Percentiles rank a stretch among this genome's conserved stretches.
These are phyloP conservation scores for Infundibulicybe gibba DNA, from an alignment of 768 basidiomycete species.

Conservation along the genomic window DNA sequence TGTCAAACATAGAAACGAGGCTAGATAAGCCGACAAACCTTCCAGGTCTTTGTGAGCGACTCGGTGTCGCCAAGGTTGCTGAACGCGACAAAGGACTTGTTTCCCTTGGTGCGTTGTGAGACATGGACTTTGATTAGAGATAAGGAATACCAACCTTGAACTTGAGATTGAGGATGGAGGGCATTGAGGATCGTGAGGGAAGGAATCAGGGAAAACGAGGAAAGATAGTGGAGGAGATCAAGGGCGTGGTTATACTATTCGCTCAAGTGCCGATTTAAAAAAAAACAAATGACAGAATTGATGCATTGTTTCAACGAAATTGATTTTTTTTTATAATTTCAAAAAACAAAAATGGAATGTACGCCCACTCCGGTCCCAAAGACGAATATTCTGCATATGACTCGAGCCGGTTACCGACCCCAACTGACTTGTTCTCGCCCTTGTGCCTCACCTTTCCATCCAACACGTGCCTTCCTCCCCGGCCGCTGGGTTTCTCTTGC, in stretches of 20 bases:
- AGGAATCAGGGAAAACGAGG: slow-evolving; percentile 9
- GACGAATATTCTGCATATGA: neutral
- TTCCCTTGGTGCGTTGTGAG: slow-evolving; percentile 53
- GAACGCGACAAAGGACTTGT: slow-evolving; percentile 94
- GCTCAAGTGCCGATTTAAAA: slow-evolving; percentile 14
- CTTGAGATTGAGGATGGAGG: slow-evolving; percentile 83
- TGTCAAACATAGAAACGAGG: neutral
- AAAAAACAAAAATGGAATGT: slow-evolving; percentile 6
- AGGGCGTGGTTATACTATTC: slow-evolving; percentile 1
- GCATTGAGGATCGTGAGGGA: slow-evolving; percentile 40
- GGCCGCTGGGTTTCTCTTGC: neutral
- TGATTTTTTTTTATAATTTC: neutral
- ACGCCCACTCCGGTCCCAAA: neutral
- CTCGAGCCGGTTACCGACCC: neutral
- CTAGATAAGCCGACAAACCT: slow-evolving; percentile 43
- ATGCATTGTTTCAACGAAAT: no score
- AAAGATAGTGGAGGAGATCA: slow-evolving; percentile 2
- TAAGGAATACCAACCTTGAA: slow-evolving; percentile 55
- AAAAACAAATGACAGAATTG: neutral
- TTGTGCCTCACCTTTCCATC: neutral
- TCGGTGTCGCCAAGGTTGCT: slow-evolving; percentile 84
- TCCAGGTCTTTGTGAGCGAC: slow-evolving; percentile 87
- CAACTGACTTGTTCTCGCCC: neutral
- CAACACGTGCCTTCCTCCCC: neutral
- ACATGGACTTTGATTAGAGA: slow-evolving; percentile 1